phyloP scores from a whole-genome alignment of 192 early-diverging fungal species.

The Coemansia sp. region DNA sequence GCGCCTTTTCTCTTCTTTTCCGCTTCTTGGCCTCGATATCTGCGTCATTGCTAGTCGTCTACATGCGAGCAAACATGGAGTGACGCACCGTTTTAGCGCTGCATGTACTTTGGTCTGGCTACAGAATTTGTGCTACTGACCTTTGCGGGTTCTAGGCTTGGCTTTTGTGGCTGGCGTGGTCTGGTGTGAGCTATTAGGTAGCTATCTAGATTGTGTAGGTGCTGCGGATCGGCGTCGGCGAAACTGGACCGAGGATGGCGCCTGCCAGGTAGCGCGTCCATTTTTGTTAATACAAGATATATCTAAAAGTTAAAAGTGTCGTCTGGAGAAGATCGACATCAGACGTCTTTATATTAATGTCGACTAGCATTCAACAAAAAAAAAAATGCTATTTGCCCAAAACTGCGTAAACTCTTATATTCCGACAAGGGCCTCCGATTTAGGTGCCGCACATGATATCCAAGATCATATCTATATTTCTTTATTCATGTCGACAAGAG shows the following conservation, averaged over 20 bases:
- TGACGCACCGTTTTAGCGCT: too few species aligned
- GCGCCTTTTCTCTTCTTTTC: background rate
- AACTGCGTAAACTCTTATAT: background rate
- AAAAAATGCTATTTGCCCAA: slow-evolving; percentile 1
- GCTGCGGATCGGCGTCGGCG: background rate
- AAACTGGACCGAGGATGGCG: background rate
- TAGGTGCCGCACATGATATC: background rate
- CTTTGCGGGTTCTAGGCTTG: background rate
- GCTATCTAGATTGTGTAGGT: background rate
- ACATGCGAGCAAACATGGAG: background rate
- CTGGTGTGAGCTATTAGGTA: background rate
- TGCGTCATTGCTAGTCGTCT: background rate
- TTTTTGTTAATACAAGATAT: background rate
- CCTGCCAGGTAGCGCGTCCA: background rate
- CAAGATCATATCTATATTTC: background rate
- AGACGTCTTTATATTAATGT: background rate
- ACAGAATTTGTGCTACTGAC: background rate
- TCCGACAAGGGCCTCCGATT: background rate
- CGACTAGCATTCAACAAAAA: background rate
- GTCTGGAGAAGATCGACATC: background rate
- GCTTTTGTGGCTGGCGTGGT: background rate
- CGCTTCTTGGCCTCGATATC: background rate
- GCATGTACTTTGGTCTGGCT: too few species aligned
- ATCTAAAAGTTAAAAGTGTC: background rate
- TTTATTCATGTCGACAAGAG: background rate